phyloP scores from a whole-genome alignment of 257 asterid genomes.

The Fraxinus americana region DNA sequence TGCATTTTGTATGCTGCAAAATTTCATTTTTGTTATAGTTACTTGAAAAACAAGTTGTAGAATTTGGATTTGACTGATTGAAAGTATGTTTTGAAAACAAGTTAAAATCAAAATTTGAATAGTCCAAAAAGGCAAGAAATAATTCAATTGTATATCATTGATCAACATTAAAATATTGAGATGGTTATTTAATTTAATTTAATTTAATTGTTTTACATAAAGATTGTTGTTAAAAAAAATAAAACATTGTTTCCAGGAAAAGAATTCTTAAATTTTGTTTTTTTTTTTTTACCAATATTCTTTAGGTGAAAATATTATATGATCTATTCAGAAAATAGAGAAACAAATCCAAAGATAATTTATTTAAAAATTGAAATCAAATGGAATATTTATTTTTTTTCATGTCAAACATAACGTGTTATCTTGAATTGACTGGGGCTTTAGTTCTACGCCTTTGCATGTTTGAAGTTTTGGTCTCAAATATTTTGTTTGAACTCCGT shows the following conservation, averaged over 20 bases:
- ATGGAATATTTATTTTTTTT: too few species aligned
- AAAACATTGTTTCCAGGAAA: too few species aligned
- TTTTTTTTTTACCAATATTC: too few species aligned
- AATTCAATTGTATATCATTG: background rate
- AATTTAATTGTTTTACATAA: too few species aligned
- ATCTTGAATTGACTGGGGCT: constrained; percentile 21
- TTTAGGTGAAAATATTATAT: too few species aligned
- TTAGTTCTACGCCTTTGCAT: background rate
- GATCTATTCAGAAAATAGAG: too few species aligned
- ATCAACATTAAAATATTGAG: too few species aligned
- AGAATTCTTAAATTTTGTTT: too few species aligned
- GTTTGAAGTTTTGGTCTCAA: constrained; percentile 18
- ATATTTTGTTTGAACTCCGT: background rate
- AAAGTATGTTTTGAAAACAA: background rate
- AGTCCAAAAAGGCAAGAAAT: background rate
- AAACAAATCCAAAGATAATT: background rate
- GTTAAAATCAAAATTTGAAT: background rate
- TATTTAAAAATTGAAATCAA: background rate
- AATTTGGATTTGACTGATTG: background rate
- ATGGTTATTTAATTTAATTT: background rate
- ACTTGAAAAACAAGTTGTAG: too few species aligned
- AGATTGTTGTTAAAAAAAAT: too few species aligned
- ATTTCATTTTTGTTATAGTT: too few species aligned
- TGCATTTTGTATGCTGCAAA: too few species aligned
- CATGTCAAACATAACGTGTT: background rate